A percentile compares a stretch with the other conserved stretches of the same genome.
phyloP scores from a whole-genome alignment of 202 grass and related monocot genomes.

The Zoysia matrella region DNA sequence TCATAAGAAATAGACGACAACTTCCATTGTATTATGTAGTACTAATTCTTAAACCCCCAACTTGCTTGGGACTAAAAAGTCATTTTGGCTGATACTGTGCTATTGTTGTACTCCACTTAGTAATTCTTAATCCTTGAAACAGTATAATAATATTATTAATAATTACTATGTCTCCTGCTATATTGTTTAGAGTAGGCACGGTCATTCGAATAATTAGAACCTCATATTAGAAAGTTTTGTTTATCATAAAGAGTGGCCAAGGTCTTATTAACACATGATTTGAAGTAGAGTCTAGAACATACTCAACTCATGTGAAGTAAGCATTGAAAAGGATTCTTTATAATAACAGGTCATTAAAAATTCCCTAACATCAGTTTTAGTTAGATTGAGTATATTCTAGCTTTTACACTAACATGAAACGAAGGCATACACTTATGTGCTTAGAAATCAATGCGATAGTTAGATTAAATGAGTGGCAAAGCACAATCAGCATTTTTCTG shows the following conservation, averaged over 20 bases:
- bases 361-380: slow-evolving; percentile 5
- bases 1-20: slow-evolving; percentile 13
- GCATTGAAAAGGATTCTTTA: slow-evolving; percentile 2
- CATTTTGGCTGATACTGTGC: neutral
- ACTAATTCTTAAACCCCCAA: neutral
- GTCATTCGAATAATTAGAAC: slow-evolving; percentile 1
- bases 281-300: slow-evolving; percentile 13
- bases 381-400: slow-evolving; percentile 3
- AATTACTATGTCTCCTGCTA: neutral
- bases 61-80: neutral
- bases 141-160: neutral
- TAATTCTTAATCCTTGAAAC: neutral
- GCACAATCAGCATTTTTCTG: slow-evolving; percentile 30
- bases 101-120: neutral
- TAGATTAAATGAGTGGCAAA: slow-evolving; percentile 24
- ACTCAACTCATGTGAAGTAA: slow-evolving; percentile 10
- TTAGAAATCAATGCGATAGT: slow-evolving; percentile 16
- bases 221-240: neutral
- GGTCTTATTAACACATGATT: neutral
- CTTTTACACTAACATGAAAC: slow-evolving; percentile 21
- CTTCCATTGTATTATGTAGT: slow-evolving; percentile 20
- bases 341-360: neutral
- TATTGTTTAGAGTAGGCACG: slow-evolving; percentile 2
- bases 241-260: neutral
- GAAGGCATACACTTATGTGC: slow-evolving; percentile 14